Evolutionary conservation across 306 rosid genomes (phyloP), one percentile per base, ranked within the genome.

Genomic region (Senna tora): DNA sequence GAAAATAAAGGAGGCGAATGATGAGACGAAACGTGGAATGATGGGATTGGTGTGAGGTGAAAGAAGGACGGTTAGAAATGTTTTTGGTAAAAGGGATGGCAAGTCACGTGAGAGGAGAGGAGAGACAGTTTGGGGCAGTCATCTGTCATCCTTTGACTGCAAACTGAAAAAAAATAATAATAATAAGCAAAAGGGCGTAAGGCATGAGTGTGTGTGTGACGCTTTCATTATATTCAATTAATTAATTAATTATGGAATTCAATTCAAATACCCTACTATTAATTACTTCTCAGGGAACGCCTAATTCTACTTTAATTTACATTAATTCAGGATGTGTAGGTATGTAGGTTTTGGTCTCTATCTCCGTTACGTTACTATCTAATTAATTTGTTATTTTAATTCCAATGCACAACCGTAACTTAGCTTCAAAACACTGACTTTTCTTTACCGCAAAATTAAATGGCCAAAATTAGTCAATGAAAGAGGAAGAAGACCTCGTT

Each of bases 91-190:
- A 4, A 9, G 67, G 49, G 67, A 38, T 17, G 9, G 49, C 8
- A 38, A 28, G 87, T 90, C 96, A 88, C 92, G 95, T 90, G 95
- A 86, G 79, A 6, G 13, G 73, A 73, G 77, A 73, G 79, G 8
- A 12, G 73, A 73, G 77, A 73, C 84, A 80, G 82, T 83, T 85
- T 75, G 83, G 69, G 62, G 57, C 84, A 67, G 87, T 80, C 85
- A 14, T 65, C 47, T 83, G 87, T 80, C 85, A 14, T 65, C 47
- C 84, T 89, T 89, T 89, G 94, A 92, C 94, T 69, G 76, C 59
- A 65, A 74, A 81, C 66, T 20, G 41, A 20, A 47, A 2, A 10
- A 21, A 60, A 46, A 21, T n/a, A n/a, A n/a, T n/a, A n/a, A n/a
- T n/a, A 15, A 25, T 19, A 59, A 36, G 39, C 5, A 7, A 36